These are phyloP conservation scores for Nicotiana obtusifolia DNA, from an alignment of 257 asterid species.

Conservation along the genomic window DNA sequence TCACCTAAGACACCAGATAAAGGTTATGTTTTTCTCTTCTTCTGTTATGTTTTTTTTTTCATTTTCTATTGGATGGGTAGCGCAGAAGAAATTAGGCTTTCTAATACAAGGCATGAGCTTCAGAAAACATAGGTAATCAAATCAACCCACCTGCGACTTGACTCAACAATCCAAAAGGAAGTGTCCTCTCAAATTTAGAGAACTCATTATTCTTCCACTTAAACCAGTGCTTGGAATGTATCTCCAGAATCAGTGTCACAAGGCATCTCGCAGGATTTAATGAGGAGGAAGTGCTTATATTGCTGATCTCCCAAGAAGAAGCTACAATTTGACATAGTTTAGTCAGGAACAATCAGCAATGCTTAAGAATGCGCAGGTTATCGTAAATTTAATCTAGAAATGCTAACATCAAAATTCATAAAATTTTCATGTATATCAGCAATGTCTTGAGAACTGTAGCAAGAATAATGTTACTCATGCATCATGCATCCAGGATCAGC, in stretches of 20 bases:
- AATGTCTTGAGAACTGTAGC: not conserved
- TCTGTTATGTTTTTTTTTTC: too few species aligned
- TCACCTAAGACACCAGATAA: not conserved
- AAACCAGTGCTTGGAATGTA: conserved; percentile 71
- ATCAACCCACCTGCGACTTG: conserved; percentile 87
- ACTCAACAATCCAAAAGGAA: conserved; percentile 84
- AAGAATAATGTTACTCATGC: not conserved
- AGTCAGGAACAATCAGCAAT: conserved; percentile 17
- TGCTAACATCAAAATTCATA: not conserved
- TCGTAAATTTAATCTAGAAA: not conserved
- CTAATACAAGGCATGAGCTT: not conserved
- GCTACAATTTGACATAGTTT: conserved; percentile 42
- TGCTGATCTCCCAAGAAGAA: conserved; percentile 93
- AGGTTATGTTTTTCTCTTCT: not conserved
- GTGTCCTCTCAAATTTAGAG: conserved; percentile 68
- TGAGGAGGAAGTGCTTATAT: conserved; percentile 47
- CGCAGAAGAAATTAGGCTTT: not conserved
- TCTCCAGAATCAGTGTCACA: conserved; percentile 82
- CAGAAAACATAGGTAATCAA: conserved; percentile 13
- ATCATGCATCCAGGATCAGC: not conserved
- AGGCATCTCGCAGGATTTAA: conserved; percentile 51
- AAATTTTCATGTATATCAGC: not conserved
- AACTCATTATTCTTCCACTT: conserved; percentile 71
- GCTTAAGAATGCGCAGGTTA: not conserved
- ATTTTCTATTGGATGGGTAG: not conserved